Base-by-base conservation (phyloP, 495 filamentous ascomycete species). In the Corynascus novoguineensis region DNA sequence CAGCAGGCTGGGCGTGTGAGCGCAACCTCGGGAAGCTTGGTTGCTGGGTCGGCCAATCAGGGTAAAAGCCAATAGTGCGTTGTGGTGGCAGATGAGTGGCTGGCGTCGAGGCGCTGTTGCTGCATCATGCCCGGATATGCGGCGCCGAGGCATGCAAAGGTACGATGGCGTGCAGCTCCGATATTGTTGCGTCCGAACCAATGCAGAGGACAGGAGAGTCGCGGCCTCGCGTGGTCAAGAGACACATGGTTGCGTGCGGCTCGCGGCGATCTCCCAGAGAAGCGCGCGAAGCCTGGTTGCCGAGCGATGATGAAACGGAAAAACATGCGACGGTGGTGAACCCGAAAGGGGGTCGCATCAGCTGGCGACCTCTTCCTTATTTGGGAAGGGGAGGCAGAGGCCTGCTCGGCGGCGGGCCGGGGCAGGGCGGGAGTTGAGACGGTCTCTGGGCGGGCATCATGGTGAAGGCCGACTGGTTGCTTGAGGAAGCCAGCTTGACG, bases 361-460 rank as follows among this genome's bases (percentile, higher is more conserved):
- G 10, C 22, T 40, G 7, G 28, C 45, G 24, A 38, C 54, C 49
- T n/a, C 17, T 38, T 38, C 37, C 45, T 60, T 75, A 75, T 77
- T 88, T 88, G 65, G 88, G 88, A 35, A 90, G 81, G 68, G 87
- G 87, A 68, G 88, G 88, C 19, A 92, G 85, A 74, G 88, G 88
- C 57, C 88, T 82, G 74, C 84, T 88, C 35, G 88, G 88, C 67
- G 88, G 88, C 60, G 88, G 88, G 65, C 88, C 88, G 4, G 88
- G 88, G 82, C 87, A 90, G 62, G 88, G 88, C 78, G 88, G 88
- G 61, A 90, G 84, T 60, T 83, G 79, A 64, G 83, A 82, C 50
- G 85, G 80, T 65, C 83, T 82, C 73, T 87, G 79, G 19, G 74
- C 78, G 79, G 84, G 83, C 84, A 86, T 85, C 61, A 69, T 82